Evolutionary conservation across 192 early-diverging fungal genomes (phyloP), one percentile per base, ranked within the genome.

Genomic region (Fimicolochytrium jonesii): DNA sequence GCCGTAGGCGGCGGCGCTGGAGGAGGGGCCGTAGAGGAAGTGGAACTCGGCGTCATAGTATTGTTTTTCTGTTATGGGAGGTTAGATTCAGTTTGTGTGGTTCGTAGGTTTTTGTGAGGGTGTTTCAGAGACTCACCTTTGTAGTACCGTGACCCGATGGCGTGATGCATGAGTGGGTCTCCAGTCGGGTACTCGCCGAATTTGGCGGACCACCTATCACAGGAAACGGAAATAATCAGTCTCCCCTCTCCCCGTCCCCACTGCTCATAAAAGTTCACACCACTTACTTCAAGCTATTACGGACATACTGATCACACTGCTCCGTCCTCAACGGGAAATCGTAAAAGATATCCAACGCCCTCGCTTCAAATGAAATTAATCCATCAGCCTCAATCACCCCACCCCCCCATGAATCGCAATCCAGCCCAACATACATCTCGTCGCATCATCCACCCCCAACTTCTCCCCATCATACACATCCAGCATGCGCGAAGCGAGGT

Each of bases 1-100:
- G 1, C 87, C 94, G 13, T 86, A 64, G 20, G 85, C 77, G 54
- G 77, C 72, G 17, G 88, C 90, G 62, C 90, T 91, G 59, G 92
- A 91, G 15, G 84, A 43, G 6, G 89, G 90, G 37, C 94, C 94
- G 25, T 91, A 82, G 37, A 92, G 51, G 41, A 92, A 87, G 71
- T 97, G 94, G 54, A 73, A 67, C 67, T 97, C 94, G 42, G 93
- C 92, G 48, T 89, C 83, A 58, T 74, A 75, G 63, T 89, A 94
- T 46, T 82, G 70, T 35, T 77, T 79, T 43, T 90, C 90, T 83
- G 63, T 56, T 3, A 2, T n/a, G n/a, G n/a, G n/a, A n/a, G n/a
- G n/a, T n/a, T n/a, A n/a, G n/a, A n/a, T n/a, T n/a, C 9, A 17
- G 9, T 1, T 41, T 52, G 6, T 25, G 35, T 6, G 37, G 37